Conservation (phyloP, 2,329 filamentous ascomycete genomes). For the Penicillium palitans region DNA sequence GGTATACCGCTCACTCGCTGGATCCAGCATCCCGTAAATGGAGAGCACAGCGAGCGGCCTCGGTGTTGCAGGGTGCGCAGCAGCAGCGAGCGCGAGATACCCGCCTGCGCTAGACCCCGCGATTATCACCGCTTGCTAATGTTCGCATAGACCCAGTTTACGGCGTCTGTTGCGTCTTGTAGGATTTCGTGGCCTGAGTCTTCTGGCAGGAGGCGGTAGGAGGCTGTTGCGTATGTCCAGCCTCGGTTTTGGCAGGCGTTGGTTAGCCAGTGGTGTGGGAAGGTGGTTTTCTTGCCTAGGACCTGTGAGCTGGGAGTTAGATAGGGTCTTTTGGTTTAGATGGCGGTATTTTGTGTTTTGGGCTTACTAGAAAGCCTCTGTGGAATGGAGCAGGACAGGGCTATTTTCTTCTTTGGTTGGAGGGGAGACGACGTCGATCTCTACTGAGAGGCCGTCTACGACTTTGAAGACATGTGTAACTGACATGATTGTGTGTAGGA, state of each 20-base stretch:
- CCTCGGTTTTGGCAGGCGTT: constrained; percentile 9
- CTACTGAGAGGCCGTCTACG: neutral
- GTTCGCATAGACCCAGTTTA: constrained; percentile 6
- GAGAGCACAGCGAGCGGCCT: neutral
- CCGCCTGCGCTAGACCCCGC: constrained; percentile 19
- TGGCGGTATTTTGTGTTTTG: neutral
- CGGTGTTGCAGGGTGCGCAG: constrained; percentile 4
- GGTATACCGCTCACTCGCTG: neutral
- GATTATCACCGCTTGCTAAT: constrained; percentile 10
- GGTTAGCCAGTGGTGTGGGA: constrained; percentile 14
- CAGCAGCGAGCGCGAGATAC: constrained; percentile 16
- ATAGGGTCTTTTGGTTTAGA: neutral
- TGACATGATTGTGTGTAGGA: neutral
- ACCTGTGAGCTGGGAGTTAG: neutral
- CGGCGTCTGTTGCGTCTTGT: constrained; percentile 9
- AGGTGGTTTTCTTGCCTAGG: constrained; percentile 4
- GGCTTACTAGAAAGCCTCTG: constrained; percentile 4
- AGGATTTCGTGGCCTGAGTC: constrained; percentile 8
- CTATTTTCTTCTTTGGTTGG: neutral
- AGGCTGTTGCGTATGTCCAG: constrained; percentile 17
- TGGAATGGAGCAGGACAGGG: constrained; percentile 7
- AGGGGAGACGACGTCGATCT: constrained; percentile 1
- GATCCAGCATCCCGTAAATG: constrained; percentile 6
- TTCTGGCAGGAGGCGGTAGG: constrained; percentile 14
- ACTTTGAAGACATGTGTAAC: constrained; percentile 1